A percentile compares a stretch with the other conserved stretches of the same genome.
Evolutionary conservation across 2,329 filamentous ascomycete genomes (phyloP).

Genomic region (Juglanconis oblonga): DNA sequence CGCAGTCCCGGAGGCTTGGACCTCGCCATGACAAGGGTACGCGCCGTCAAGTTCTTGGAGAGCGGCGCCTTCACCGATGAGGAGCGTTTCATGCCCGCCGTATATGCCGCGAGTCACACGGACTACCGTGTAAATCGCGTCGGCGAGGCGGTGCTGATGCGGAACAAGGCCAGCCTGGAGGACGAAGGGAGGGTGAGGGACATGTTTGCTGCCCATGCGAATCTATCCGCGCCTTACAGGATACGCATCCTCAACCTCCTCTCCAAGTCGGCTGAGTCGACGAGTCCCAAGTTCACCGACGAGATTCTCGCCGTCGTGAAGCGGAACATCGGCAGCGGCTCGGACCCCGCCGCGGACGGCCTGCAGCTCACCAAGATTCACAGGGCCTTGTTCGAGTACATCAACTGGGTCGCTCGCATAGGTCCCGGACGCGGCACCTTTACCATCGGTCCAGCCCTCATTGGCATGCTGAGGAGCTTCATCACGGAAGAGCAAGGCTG

Average conservation of each 20-base stretch:
- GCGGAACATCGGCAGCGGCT: slow-evolving; percentile 48
- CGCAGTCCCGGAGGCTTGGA: slow-evolving; percentile 66
- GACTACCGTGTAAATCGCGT: slow-evolving; percentile 79
- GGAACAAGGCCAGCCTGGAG: slow-evolving; percentile 73
- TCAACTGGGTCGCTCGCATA: slow-evolving; percentile 81
- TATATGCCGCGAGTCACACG: slow-evolving; percentile 78
- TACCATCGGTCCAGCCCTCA: slow-evolving; percentile 64
- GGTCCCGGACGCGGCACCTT: slow-evolving; percentile 59
- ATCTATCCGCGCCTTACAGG: slow-evolving; percentile 69
- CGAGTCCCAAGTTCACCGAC: slow-evolving; percentile 55
- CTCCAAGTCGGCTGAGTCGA: slow-evolving; percentile 72
- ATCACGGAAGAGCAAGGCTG: slow-evolving; percentile 74
- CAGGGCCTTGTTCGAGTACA: slow-evolving; percentile 78
- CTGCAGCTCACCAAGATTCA: slow-evolving; percentile 78
- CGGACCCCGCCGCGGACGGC: slow-evolving; percentile 40
- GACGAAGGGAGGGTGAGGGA: slow-evolving; percentile 58
- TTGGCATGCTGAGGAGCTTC: slow-evolving; percentile 68
- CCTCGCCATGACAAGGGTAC: slow-evolving; percentile 66
- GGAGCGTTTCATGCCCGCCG: slow-evolving; percentile 78
- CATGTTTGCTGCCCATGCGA: slow-evolving; percentile 72
- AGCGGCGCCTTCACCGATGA: slow-evolving; percentile 82
- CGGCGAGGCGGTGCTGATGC: slow-evolving; percentile 87
- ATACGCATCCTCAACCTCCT: slow-evolving; percentile 74
- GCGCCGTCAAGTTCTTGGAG: slow-evolving; percentile 68
- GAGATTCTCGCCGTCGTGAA: slow-evolving; percentile 69